A percentile compares a stretch with the other conserved stretches of the same genome.
phyloP scores from a whole-genome alignment of 352 stramenopile genomes.

The Globisporangium paddicum region DNA sequence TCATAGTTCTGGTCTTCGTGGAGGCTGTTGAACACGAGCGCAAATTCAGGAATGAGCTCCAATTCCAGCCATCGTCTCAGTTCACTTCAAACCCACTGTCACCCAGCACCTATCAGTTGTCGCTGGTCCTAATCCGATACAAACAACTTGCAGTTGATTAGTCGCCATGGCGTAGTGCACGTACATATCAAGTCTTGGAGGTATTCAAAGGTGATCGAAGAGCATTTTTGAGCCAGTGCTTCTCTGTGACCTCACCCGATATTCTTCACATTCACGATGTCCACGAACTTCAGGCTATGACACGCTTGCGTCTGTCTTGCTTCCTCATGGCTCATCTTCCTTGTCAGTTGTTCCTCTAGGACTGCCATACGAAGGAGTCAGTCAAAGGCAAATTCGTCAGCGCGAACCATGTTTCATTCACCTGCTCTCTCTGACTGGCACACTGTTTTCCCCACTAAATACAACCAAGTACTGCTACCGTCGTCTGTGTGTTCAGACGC shows the following conservation, averaged over 20 bases:
- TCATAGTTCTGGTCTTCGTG: neutral
- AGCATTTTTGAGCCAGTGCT: neutral
- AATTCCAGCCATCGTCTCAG: neutral
- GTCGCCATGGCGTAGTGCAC: neutral
- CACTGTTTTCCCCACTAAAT: conserved; percentile 8
- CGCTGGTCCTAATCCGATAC: neutral
- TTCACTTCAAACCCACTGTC: neutral
- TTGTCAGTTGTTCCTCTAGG: neutral
- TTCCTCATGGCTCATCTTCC: neutral
- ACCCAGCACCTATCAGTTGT: neutral
- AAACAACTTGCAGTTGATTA: neutral
- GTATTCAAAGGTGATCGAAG: neutral
- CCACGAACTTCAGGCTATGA: neutral
- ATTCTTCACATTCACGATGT: neutral
- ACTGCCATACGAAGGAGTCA: neutral
- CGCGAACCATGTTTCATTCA: no score
- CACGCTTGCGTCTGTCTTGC: neutral
- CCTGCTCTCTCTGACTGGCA: no score
- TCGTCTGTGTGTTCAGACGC: neutral
- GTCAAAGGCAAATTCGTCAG: neutral
- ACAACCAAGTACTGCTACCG: neutral
- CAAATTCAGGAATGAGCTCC: neutral
- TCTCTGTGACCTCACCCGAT: no score
- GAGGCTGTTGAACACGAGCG: neutral
- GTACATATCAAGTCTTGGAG: neutral